Conservation (phyloP, 1,284 basidiomycete genomes). For the Ceratobasidium sp. region DNA sequence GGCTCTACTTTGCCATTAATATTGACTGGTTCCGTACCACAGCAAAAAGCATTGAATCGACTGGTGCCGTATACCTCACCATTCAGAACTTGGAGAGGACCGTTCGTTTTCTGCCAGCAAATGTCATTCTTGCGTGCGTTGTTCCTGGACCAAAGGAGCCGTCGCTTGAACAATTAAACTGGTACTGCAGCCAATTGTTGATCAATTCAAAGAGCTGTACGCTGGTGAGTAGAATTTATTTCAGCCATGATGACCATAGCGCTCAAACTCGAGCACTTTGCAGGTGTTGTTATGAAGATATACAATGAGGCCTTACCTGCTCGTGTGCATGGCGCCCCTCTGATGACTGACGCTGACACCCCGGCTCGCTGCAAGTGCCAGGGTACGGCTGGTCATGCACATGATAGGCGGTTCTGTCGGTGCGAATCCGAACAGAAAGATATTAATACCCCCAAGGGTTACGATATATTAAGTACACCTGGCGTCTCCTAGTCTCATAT, state of each 20-base stretch:
- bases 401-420: neutral
- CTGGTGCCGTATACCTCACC: constrained; percentile 47
- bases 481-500: neutral
- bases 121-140: constrained; percentile 46
- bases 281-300: neutral
- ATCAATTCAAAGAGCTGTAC: neutral
- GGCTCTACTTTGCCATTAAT: constrained; percentile 1
- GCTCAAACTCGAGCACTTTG: neutral
- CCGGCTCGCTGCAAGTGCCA: constrained; percentile 11
- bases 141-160: constrained; percentile 48
- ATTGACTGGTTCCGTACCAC: constrained; percentile 20
- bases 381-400: constrained; percentile 1
- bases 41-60: neutral
- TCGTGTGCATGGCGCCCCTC: neutral
- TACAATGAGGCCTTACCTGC: neutral
- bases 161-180: constrained; percentile 46
- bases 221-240: neutral
- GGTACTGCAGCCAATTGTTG: constrained; percentile 43
- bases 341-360: constrained; percentile 8
- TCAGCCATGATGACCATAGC: neutral
- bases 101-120: constrained; percentile 46
- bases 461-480: neutral
- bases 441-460: constrained; percentile 3
- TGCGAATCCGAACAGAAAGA: neutral
- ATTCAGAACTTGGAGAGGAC: constrained; percentile 46